Conservation (phyloP, 2,329 filamentous ascomycete species). For the Monilinia laxa region DNA sequence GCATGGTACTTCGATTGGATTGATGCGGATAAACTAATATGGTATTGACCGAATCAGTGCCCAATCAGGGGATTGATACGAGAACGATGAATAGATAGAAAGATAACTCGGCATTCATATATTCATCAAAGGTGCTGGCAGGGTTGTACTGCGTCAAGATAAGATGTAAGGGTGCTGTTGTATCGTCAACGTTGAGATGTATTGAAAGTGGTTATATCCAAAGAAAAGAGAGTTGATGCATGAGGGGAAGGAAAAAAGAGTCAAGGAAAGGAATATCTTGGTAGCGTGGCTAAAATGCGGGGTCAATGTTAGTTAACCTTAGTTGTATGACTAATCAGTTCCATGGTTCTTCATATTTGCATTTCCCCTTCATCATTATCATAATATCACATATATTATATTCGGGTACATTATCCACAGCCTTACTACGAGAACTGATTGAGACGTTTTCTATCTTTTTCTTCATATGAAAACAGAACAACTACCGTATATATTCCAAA, state of each 20-base stretch:
- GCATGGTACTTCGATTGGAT: not conserved
- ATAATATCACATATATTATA: not conserved
- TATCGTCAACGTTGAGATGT: not conserved
- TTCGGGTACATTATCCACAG: too few relatives aligned
- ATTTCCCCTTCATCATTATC: not conserved
- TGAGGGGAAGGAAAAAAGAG: not conserved
- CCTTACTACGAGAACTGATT: too few relatives aligned
- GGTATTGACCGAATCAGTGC: not conserved
- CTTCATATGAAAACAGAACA: too few relatives aligned
- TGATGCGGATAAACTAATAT: too few relatives aligned
- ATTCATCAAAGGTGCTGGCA: conserved; percentile 9
- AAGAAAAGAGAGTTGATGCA: not conserved
- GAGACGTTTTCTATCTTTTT: not conserved
- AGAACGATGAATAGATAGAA: not conserved
- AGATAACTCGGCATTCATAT: not conserved
- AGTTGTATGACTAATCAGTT: too few relatives aligned
- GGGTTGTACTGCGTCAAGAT: conserved; percentile 2
- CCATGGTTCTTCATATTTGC: too few relatives aligned
- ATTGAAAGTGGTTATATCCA: not conserved
- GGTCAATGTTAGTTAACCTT: too few relatives aligned
- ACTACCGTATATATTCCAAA: too few relatives aligned
- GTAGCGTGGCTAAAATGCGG: conserved; percentile 8
- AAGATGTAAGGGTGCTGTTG: not conserved
- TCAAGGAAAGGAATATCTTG: not conserved
- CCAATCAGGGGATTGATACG: too few relatives aligned